Evolutionary conservation across 2,329 filamentous ascomycete genomes (phyloP), one percentile per base, ranked within the genome.

Genomic region (Echinosphaeria canescens): DNA sequence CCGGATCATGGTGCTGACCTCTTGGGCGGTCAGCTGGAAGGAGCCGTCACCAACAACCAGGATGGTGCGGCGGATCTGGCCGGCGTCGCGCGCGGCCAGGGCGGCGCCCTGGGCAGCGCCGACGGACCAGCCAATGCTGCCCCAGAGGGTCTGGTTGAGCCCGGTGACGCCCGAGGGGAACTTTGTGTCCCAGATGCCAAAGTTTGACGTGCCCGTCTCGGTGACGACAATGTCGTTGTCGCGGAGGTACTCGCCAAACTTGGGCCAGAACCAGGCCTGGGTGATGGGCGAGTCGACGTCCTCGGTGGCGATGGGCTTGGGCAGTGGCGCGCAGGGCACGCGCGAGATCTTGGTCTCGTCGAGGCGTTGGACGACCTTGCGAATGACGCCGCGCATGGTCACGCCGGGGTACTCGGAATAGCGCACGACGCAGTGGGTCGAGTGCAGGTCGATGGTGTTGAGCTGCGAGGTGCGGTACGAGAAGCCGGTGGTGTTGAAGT

Each of bases 31-130:
- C 30, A 91, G 58, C 45, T 92, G 80, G 48, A 90, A 72, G 30
- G 72, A 80, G 15, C 82, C 82, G 39, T 92, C 82, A 14, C 82
- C 82, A n/a, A 82, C 79, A 41, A 90, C 84, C 20, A 91, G 56
- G 24, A 93, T 72, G 0, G 75, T 81, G 31, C 82, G 59, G 15
- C 67, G 52, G 27, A 65, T 55, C 18, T 48, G 46, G 4, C 53
- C 55, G 20, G 51, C 49, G 41, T 88, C 80, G 38, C 69, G 71
- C 0, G 70, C 31, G 2, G 39, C 39, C n/a, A 40, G 28, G 1
- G 33, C 27, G 2, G 29, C 31, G 4, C 36, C 38, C 10, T 33
- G 29, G 3, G 37, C 33, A 2, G 33, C 32, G 4, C 34, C 37
- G 4, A 32, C 27, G 5, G 34, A 35, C 19, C 37, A 39, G 12